Evolutionary conservation across 1,284 basidiomycete species (phyloP), one percentile per base, ranked within the genome.

Genomic region (Malassezia psittaci): DNA sequence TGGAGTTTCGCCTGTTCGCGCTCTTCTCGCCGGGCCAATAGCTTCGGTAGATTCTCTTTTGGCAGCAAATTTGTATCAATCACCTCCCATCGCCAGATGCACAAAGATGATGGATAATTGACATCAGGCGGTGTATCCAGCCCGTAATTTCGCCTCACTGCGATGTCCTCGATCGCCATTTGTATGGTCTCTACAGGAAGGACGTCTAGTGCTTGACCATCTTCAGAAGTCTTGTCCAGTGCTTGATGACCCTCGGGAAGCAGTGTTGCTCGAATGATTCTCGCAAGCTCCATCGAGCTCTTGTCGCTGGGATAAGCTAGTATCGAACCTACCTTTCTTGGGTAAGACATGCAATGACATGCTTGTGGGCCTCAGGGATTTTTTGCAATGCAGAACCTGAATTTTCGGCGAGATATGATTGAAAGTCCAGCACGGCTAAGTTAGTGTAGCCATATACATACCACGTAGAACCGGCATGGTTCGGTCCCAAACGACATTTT

Each of bases 81-180:
- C 7, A 85, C 83, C 69, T 91, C 88, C 88, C 88, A 90, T 58
- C 88, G 79, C 88, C 88, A 91, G n/a, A 87, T 77, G 62, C 82
- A 84, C 34, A 86, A 64, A 44, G 15, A 24, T 0, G 49, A 38
- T 8, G 49, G 29, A 1, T 41, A 12, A 1, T 33, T 40, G 15
- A 15, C 24, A 19, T 47, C 39, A 2, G 24, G 38, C 16, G n/a
- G 41, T 32, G 33, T 33, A 32, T 65, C 61, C 24, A 71, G 49
- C 19, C 68, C 68, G 44, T 71, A 72, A 48, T 72, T 72, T n/a
- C 42, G 48, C 4, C 66, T 53, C 40, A 63, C 48, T 1, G 69
- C 69, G 16, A 72, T 64, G 6, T 48, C 44, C 15, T 51, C 51
- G 45, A 72, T 59, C 7, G 67, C 64, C 3, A 48, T 44, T 16